Evolutionary conservation across 495 filamentous ascomycete genomes (phyloP).

Genomic region (Poronia punctata): DNA sequence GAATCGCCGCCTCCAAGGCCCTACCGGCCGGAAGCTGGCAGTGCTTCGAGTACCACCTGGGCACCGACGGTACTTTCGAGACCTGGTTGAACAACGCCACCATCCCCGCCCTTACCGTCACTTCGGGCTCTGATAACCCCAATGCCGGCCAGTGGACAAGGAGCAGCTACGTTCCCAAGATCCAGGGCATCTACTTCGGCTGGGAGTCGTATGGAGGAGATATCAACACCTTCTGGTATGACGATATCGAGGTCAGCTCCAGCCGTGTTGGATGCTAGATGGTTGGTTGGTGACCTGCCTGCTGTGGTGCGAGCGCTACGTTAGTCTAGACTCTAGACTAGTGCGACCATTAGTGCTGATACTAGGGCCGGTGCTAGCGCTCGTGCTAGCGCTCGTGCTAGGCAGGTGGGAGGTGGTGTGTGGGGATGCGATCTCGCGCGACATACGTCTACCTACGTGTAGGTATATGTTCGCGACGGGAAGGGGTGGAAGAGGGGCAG

Average conservation of each 20-base stretch:
- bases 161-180: constrained; percentile 38
- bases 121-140: constrained; percentile 35
- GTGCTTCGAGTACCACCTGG: constrained; percentile 53
- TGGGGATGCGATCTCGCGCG: too few relatives aligned
- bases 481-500: too few relatives aligned
- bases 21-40: constrained; percentile 44
- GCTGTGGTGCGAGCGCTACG: too few relatives aligned
- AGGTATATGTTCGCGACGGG: too few relatives aligned
- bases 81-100: constrained; percentile 48
- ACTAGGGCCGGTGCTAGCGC: too few relatives aligned
- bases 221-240: constrained; percentile 53
- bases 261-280: constrained; percentile 42
- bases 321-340: too few relatives aligned
- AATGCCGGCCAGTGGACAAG: constrained; percentile 47
- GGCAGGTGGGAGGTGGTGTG: too few relatives aligned
- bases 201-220: constrained; percentile 55
- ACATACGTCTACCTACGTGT: too few relatives aligned
- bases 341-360: too few relatives aligned
- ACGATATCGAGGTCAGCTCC: constrained; percentile 42
- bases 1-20: constrained; percentile 41
- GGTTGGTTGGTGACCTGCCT: too few relatives aligned
- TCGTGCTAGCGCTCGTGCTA: too few relatives aligned
- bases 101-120: constrained; percentile 42
- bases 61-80: constrained; percentile 47
- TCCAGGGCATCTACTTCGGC: constrained; percentile 50